phyloP scores from a whole-genome alignment of 306 rosid species.

The Phaseolus lunatus region DNA sequence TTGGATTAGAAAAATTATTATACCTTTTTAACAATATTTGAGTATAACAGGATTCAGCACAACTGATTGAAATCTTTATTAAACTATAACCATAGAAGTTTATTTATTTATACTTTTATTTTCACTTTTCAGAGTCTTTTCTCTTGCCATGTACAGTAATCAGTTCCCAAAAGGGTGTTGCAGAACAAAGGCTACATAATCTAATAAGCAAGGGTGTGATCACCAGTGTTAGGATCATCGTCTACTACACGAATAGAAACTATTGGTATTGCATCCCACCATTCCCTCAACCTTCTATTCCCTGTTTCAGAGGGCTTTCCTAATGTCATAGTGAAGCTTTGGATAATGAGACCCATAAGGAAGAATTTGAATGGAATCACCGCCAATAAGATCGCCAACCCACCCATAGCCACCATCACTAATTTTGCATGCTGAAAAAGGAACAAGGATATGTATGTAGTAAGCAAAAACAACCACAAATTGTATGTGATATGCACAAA shows the following conservation, averaged over 20 bases:
- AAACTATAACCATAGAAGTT: too few species aligned
- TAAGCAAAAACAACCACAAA: not conserved
- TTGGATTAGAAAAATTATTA: too few species aligned
- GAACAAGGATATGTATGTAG: not conserved
- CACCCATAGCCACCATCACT: conserved; percentile 65
- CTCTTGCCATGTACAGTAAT: not conserved
- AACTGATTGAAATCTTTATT: too few species aligned
- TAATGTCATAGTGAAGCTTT: conserved; percentile 55
- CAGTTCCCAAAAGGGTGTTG: conserved; percentile 12
- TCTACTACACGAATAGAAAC: conserved; percentile 71
- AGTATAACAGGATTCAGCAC: too few species aligned
- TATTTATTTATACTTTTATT: too few species aligned
- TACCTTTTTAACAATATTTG: too few species aligned
- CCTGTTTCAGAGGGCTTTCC: conserved; percentile 55
- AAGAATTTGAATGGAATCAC: conserved; percentile 69
- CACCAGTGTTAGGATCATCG: conserved; percentile 33
- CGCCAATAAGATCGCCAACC: conserved; percentile 63
- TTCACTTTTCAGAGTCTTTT: not conserved
- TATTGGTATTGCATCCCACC: conserved; percentile 97
- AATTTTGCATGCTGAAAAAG: conserved; percentile 76
- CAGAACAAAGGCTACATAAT: conserved; percentile 2
- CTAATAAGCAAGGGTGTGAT: not conserved
- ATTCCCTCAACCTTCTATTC: conserved; percentile 77
- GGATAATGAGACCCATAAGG: conserved; percentile 63
- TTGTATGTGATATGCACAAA: not conserved